Percentiles rank a stretch among this genome's conserved stretches.
Conservation (phyloP, 2,329 filamentous ascomycete genomes). For the Raffaelea albimanens region DNA sequence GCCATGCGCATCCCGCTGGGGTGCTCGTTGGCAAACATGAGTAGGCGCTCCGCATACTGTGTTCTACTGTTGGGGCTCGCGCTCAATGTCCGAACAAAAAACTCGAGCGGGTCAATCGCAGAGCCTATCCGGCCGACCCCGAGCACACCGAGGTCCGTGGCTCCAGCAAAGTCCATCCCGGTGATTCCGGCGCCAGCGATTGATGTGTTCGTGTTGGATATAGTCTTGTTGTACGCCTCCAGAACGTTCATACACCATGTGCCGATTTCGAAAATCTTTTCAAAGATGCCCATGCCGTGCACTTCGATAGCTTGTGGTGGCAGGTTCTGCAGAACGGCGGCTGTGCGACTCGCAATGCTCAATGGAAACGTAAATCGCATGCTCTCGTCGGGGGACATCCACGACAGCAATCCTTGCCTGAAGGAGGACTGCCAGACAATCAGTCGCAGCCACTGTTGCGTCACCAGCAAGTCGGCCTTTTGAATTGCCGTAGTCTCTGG, state of each 20-base stretch:
- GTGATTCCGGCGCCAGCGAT: conserved; percentile 8
- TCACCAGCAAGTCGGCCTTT: conserved; percentile 58
- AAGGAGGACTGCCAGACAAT: conserved; percentile 68
- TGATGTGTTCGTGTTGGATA: conserved; percentile 6
- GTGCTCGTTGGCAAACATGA: conserved; percentile 30
- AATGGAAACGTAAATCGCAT: conserved; percentile 55
- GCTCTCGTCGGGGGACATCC: conserved; percentile 44
- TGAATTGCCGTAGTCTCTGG: conserved; percentile 51
- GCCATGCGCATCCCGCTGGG: conserved; percentile 26
- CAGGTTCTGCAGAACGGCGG: conserved; percentile 30
- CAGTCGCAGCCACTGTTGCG: conserved; percentile 60
- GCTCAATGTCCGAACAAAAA: conserved; percentile 33
- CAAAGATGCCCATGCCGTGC: conserved; percentile 39
- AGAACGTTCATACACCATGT: conserved; percentile 35
- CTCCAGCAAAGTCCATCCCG: conserved; percentile 22
- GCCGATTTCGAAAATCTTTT: conserved; percentile 40
- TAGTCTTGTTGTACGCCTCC: conserved; percentile 20
- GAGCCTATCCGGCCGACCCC: conserved; percentile 22
- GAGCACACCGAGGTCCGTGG: conserved; percentile 22
- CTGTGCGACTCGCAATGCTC: conserved; percentile 49
- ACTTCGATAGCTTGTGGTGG: conserved; percentile 33
- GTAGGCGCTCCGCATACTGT: conserved; percentile 32
- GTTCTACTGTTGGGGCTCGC: conserved; percentile 32
- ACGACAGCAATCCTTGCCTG: conserved; percentile 54
- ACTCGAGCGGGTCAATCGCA: conserved; percentile 29